Evolutionary conservation across 257 asterid species (phyloP), one percentile per base, ranked within the genome.

Genomic region (Leonotis leonurus): DNA sequence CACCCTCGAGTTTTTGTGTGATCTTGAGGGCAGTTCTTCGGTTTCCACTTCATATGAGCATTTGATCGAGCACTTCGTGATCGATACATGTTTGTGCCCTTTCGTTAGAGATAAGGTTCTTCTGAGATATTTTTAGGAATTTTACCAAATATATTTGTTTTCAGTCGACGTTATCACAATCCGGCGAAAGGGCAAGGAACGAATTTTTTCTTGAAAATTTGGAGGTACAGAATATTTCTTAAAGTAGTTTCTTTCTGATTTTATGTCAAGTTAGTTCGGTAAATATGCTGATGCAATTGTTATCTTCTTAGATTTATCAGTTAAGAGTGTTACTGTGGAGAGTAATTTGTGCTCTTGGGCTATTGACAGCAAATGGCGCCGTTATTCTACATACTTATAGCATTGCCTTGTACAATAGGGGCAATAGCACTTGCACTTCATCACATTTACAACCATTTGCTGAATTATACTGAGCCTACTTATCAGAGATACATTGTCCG

Each of bases 401-500:
- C 99, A 51, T 63, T 89, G 62, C 99, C 99, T 22, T 93, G 99
- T 74, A 87, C 96, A 1, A 16, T 75, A 54, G 97, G 88, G 73
- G 95, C 99, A 48, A 86, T 83, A 59, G 65, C 82, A 9, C 65
- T 89, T 81, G 97, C 95, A 12, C 69, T 83, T 46, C 53, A 72
- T 6, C 99, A 89, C 77, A 89, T 93, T 65, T 80, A 93, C 83
- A 75, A 85, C 44, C 99, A 93, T 74, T 88, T 93, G 9, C 68
- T 89, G 85, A 93, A 93, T 77, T 93, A 93, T 65, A 93, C 99
- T 0, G 99, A 89, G 78, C 99, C 97, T 18, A 85, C 88, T 1
- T 93, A 74, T 74, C 99, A 93, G 85, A 75, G 99, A 78, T 89
- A 79, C 71, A 93, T 93, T 49, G 97, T 93, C 62, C 99, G 99